Base-by-base conservation (phyloP, 768 basidiomycete genomes). In the Lentinus tigrinus region DNA sequence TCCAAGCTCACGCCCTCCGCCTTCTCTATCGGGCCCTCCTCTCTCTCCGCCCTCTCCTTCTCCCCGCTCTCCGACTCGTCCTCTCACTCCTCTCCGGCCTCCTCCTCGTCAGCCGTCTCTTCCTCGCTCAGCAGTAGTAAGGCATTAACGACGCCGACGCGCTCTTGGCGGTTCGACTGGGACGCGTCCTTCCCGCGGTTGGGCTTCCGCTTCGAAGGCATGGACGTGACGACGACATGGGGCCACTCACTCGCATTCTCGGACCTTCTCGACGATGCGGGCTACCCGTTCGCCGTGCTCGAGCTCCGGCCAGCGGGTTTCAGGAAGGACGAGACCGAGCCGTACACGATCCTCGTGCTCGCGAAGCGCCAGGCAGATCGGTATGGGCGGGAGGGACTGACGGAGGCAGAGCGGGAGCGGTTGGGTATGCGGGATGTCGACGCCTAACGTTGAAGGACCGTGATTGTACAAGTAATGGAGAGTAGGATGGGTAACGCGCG, bases 121-220 rank as follows among this genome's bases (percentile, higher is more conserved):
- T 26, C 53, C 11, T 27, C 24, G 8, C 24, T 19, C 21, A 21
- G 28, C 31, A 26, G 17, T 16, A 1, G 3, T 26, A 21, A 2
- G 28, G 13, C 24, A 3, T 10, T 2, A 26, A 21, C 24, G 14
- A 36, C 27, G 4, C 17, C 28, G n/a, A 31, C 47, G 27, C 40
- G 53, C 48, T 51, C 49, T 54, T 60, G 58, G 58, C 58, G 58
- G 21, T 55, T 60, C 58, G 53, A 60, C 49, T 60, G 58, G 58
- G 54, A 60, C 49, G 40, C 37, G 34, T 38, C 53, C 36, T 54
- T 56, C 54, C 58, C 58, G n/a, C 58, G 53, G 9, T 49, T 60
- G 26, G 58, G 58, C 23, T 60, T 55, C 54, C 58, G 49, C 54
- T 55, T 60, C 58, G 58, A 60, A 43, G 58, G 58, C 53, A 54